phyloP scores from a whole-genome alignment of 306 rosid species.

The Bauhinia variegata region DNA sequence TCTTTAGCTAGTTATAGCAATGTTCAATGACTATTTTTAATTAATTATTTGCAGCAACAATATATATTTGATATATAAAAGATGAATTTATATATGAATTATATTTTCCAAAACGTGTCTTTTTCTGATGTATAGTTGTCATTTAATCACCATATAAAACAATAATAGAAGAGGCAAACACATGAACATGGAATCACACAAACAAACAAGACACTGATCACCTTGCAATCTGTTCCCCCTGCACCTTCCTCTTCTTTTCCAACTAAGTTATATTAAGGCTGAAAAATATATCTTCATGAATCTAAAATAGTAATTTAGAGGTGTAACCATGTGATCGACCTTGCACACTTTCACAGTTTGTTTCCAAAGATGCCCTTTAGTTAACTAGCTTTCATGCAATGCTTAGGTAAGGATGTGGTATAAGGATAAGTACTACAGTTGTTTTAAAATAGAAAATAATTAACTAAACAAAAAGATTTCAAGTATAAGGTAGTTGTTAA shows the following conservation, averaged over 20 bases:
- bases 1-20: too few species aligned
- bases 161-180: background rate
- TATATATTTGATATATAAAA: too few species aligned
- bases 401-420: too few species aligned
- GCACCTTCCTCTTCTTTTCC: background rate
- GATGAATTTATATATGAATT: too few species aligned
- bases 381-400: background rate
- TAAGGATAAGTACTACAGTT: too few species aligned
- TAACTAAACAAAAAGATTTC: too few species aligned
- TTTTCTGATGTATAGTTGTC: constrained; percentile 13
- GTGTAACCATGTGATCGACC: constrained; percentile 27
- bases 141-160: constrained; percentile 10
- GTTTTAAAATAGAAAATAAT: too few species aligned
- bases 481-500: too few species aligned
- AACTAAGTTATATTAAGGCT: background rate
- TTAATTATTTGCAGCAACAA: too few species aligned
- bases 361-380: background rate
- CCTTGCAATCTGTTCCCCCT: background rate
- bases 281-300: background rate
- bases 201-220: background rate
- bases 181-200: background rate
- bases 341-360: background rate
- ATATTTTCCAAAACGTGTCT: constrained; percentile 17
- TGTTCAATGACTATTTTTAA: too few species aligned
- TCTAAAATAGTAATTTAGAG: background rate